phyloP scores from a whole-genome alignment of 148 eudicot species.

The Camellia japonica region DNA sequence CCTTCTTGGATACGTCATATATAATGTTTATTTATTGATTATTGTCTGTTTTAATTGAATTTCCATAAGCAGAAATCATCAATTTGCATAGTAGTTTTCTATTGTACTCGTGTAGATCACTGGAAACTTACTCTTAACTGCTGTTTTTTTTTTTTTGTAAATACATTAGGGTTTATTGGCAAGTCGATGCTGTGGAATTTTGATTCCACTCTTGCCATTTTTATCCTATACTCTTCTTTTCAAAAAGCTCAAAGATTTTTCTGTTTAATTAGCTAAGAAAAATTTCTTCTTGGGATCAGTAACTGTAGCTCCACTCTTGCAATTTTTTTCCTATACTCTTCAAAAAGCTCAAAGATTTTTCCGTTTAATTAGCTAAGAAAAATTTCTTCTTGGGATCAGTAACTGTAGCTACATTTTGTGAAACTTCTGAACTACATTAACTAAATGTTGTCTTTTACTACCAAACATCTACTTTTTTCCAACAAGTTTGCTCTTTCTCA shows the following conservation, averaged over 20 bases:
- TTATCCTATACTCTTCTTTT: no score
- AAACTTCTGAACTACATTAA: no score
- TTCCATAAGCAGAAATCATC: not conserved
- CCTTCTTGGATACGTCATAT: not conserved
- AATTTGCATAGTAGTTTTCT: not conserved
- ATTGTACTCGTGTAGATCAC: not conserved
- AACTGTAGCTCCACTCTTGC: no score
- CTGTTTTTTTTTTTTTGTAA: not conserved
- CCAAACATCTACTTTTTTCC: not conserved
- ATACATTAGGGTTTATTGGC: not conserved
- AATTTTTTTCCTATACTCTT: no score
- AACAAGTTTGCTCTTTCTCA: not conserved
- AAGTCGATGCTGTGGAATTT: not conserved
- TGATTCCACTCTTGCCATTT: not conserved
- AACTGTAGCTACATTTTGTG: no score
- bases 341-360: not conserved
- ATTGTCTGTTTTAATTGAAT: not conserved
- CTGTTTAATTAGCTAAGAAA: not conserved
- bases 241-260: not conserved
- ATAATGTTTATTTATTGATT: not conserved
- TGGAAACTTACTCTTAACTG: not conserved
- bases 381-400: not conserved
- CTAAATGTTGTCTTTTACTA: no score
- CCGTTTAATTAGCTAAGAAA: not conserved
- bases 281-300: not conserved